A percentile compares a stretch with the other conserved stretches of the same genome.
Conservation (phyloP, 257 asterid genomes). For the Parsonsia alboflavescens region DNA sequence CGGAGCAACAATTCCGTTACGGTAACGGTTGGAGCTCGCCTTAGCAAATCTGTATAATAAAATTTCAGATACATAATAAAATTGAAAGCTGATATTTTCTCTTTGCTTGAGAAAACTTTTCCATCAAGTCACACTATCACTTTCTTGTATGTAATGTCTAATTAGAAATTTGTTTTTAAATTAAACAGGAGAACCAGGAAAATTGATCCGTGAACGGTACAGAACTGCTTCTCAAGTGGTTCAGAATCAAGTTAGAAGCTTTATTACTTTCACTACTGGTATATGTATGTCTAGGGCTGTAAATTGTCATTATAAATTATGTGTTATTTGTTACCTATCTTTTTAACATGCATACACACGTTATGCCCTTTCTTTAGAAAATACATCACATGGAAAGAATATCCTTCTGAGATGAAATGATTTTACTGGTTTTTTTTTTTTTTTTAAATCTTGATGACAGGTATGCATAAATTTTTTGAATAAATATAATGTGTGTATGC, state of each 20-base stretch:
- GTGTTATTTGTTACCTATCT: neutral
- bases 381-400: neutral
- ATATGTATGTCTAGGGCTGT: constrained; percentile 39
- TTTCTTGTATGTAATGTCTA: constrained; percentile 12
- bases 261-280: constrained; percentile 50
- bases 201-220: constrained; percentile 90
- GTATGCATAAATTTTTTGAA: neutral
- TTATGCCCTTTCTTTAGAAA: neutral
- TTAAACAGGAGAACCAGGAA: constrained; percentile 91
- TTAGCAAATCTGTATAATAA: too few relatives aligned
- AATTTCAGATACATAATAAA: neutral
- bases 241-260: constrained; percentile 95
- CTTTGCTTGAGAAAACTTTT: neutral
- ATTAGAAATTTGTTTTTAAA: constrained; percentile 26
- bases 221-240: constrained; percentile 99
- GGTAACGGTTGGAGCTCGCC: too few relatives aligned
- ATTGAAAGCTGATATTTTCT: constrained; percentile 1
- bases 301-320: neutral
- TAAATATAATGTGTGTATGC: neutral
- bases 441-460: neutral
- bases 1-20: too few relatives aligned
- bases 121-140: neutral
- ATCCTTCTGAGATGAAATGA: neutral
- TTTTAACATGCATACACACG: neutral
- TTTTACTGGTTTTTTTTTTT: neutral